These are phyloP conservation scores for Elsinoe ampelina DNA, from an alignment of 2,329 filamentous ascomycete species.

Conservation along the genomic window DNA sequence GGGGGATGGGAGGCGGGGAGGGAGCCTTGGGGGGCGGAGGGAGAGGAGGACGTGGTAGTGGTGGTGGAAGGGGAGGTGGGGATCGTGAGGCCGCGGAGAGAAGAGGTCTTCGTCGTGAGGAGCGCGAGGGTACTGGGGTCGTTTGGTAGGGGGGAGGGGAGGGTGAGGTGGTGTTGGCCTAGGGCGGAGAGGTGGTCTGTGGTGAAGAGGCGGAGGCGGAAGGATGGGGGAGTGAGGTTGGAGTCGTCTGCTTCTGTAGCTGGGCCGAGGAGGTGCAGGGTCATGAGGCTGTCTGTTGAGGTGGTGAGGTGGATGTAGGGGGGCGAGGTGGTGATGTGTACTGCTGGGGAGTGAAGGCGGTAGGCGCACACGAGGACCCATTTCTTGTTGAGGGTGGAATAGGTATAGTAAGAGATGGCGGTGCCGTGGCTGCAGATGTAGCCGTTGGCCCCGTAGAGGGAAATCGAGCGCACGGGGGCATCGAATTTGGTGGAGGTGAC, in stretches of 20 bases:
- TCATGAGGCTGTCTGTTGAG: constrained; percentile 43
- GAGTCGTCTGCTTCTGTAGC: not conserved
- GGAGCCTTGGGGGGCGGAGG: constrained; percentile 25
- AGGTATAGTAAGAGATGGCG: constrained; percentile 35
- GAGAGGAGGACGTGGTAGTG: constrained; percentile 19
- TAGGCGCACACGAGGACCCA: constrained; percentile 25
- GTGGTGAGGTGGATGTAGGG: constrained; percentile 47
- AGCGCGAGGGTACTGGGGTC: constrained; percentile 14
- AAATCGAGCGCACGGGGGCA: constrained; percentile 47
- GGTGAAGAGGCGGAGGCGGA: constrained; percentile 11
- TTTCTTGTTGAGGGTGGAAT: constrained; percentile 20
- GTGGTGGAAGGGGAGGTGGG: not conserved
- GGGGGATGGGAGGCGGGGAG: too few relatives aligned
- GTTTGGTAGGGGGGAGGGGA: constrained; percentile 20
- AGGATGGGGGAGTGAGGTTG: not conserved
- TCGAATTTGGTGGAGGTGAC: constrained; percentile 40
- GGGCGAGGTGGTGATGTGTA: constrained; percentile 40
- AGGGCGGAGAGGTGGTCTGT: not conserved
- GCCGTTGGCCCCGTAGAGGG: constrained; percentile 47
- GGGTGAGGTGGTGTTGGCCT: constrained; percentile 13
- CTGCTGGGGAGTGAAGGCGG: constrained; percentile 29
- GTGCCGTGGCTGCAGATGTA: constrained; percentile 42
- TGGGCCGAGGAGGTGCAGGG: constrained; percentile 30
- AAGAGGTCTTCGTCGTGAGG: constrained; percentile 20
- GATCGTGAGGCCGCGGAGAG: constrained; percentile 22